Percentiles rank a stretch among this genome's conserved stretches.
Conservation (phyloP, 768 basidiomycete genomes). For the Podaxis rugospora region DNA sequence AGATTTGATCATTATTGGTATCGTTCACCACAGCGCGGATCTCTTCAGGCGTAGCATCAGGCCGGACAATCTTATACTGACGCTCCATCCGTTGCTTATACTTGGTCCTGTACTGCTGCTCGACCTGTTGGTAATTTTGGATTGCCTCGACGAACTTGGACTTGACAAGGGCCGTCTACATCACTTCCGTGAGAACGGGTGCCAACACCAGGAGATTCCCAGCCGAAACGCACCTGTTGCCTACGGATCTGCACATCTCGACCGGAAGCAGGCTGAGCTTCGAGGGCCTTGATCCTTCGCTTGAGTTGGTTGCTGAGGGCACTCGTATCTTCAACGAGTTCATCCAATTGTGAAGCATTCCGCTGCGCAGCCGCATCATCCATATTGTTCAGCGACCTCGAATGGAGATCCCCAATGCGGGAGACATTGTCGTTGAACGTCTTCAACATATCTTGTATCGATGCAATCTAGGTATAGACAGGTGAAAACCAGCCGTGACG, state of each 20-base stretch:
- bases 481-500: background rate
- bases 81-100: slow-evolving; percentile 81
- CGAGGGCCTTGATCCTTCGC: slow-evolving; percentile 65
- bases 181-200: slow-evolving; percentile 6
- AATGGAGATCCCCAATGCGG: slow-evolving; percentile 69
- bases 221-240: slow-evolving; percentile 53
- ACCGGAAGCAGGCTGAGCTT: slow-evolving; percentile 59
- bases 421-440: slow-evolving; percentile 67
- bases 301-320: slow-evolving; percentile 66
- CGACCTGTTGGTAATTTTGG: slow-evolving; percentile 80
- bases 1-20: slow-evolving; percentile 78
- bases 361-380: slow-evolving; percentile 64
- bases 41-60: slow-evolving; percentile 88
- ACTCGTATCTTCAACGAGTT: slow-evolving; percentile 69
- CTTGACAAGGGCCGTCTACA: slow-evolving; percentile 58
- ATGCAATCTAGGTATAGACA: slow-evolving; percentile 51
- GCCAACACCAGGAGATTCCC: background rate
- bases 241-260: slow-evolving; percentile 73
- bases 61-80: slow-evolving; percentile 92
- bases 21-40: slow-evolving; percentile 83
- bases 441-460: slow-evolving; percentile 65
- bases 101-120: slow-evolving; percentile 72
- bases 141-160: slow-evolving; percentile 82
- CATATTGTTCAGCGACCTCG: slow-evolving; percentile 69
- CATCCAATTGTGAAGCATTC: slow-evolving; percentile 59